Evolutionary conservation across 805 yeast genomes (phyloP).

Genomic region (Cyberlindnera americana): DNA sequence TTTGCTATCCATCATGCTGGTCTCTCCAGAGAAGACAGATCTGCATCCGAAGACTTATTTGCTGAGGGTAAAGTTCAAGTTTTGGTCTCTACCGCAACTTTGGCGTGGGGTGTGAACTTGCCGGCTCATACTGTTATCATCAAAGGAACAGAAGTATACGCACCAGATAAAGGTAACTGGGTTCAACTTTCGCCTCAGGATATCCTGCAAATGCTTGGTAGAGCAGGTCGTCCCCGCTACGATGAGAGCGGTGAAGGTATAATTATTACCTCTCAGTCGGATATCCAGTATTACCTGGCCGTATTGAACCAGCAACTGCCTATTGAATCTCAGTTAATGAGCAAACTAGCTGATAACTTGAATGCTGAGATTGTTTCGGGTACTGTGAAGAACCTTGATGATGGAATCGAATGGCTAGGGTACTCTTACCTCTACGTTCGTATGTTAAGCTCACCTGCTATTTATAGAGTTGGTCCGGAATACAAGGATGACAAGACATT

Average conservation of each 20-base stretch:
- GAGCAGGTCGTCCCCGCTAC: slow-evolving; percentile 96
- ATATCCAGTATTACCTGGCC: slow-evolving; percentile 84
- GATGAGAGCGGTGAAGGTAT: slow-evolving; percentile 93
- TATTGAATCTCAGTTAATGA: slow-evolving; percentile 81
- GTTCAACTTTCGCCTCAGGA: slow-evolving; percentile 92
- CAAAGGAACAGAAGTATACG: slow-evolving; percentile 90
- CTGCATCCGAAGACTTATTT: slow-evolving; percentile 77
- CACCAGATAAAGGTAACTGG: slow-evolving; percentile 90
- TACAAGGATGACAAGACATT: slow-evolving; percentile 50
- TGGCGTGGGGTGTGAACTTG: slow-evolving; percentile 96
- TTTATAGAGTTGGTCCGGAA: slow-evolving; percentile 73
- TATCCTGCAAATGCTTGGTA: slow-evolving; percentile 93
- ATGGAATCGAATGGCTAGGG: slow-evolving; percentile 78
- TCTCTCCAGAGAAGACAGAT: slow-evolving; percentile 64
- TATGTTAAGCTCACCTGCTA: slow-evolving; percentile 66
- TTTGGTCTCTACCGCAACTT: slow-evolving; percentile 84
- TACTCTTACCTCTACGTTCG: slow-evolving; percentile 76
- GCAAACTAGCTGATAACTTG: slow-evolving; percentile 64
- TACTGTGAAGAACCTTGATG: slow-evolving; percentile 51
- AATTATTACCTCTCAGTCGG: slow-evolving; percentile 82
- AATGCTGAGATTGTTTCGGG: slow-evolving; percentile 89
- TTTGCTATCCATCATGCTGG: slow-evolving; percentile 95
- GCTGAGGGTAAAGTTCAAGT: slow-evolving; percentile 85
- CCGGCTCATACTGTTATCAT: slow-evolving; percentile 95
- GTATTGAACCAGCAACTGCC: slow-evolving; percentile 89